Evolutionary conservation across 306 rosid genomes (phyloP).

Genomic region (Rosa rugosa): DNA sequence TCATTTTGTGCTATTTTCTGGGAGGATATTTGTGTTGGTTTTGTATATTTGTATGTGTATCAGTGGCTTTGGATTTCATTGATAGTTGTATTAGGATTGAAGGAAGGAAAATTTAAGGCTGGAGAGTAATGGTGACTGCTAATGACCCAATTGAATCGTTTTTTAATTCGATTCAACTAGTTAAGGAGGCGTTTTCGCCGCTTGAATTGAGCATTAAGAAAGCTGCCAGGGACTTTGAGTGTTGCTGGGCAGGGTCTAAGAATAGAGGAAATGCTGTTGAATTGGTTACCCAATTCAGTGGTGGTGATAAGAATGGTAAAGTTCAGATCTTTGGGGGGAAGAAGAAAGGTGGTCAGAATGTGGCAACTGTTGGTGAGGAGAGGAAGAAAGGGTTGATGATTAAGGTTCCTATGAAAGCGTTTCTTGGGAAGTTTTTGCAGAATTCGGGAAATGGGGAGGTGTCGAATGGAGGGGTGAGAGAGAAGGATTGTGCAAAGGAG

Average conservation of each 20-base stretch:
- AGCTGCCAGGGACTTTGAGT: slow-evolving; percentile 89
- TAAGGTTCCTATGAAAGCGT: slow-evolving; percentile 68
- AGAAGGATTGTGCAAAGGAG: slow-evolving; percentile 46
- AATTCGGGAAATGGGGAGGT: slow-evolving; percentile 48
- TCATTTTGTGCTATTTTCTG: neutral
- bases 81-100: neutral
- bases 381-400: slow-evolving; percentile 53
- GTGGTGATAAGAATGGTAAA: slow-evolving; percentile 40
- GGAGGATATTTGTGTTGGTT: slow-evolving; percentile 2
- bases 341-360: slow-evolving; percentile 50
- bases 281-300: slow-evolving; percentile 47
- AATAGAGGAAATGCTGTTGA: slow-evolving; percentile 47
- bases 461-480: slow-evolving; percentile 27
- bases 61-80: slow-evolving; percentile 3
- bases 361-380: slow-evolving; percentile 41
- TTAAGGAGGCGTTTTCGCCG: slow-evolving; percentile 76
- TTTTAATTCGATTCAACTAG: slow-evolving; percentile 76
- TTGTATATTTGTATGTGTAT: slow-evolving; percentile 18
- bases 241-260: slow-evolving; percentile 61
- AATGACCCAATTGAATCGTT: slow-evolving; percentile 85
- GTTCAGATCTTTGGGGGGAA: slow-evolving; percentile 65
- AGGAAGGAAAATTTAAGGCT: slow-evolving; percentile 18
- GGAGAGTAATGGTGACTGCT: slow-evolving; percentile 67
- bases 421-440: slow-evolving; percentile 61
- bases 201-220: slow-evolving; percentile 72